phyloP scores from a whole-genome alignment of 805 yeast species.

The Starmerella tilneyi region DNA sequence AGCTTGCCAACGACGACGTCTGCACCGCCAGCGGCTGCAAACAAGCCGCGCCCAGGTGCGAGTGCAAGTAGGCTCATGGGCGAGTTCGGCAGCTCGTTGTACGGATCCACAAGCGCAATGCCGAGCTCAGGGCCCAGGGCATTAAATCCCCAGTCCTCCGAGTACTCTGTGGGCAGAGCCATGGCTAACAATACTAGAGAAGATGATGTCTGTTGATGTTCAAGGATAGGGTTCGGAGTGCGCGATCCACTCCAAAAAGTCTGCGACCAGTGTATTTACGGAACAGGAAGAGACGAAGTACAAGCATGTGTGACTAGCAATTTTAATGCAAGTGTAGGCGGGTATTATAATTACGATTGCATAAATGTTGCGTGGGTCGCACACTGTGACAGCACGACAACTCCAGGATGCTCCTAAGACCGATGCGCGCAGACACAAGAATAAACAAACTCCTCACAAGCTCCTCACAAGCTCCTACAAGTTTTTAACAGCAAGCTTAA shows the following conservation, averaged over 20 bases:
- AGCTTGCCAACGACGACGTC: conserved; percentile 16
- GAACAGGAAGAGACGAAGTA: too few species aligned
- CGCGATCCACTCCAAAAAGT: too few species aligned
- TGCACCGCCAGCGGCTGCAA: conserved; percentile 20
- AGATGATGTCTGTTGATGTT: not conserved
- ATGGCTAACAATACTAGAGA: conserved; percentile 5
- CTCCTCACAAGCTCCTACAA: conserved; percentile 7
- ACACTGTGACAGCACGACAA: too few species aligned
- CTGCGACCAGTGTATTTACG: too few species aligned
- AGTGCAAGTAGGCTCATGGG: not conserved
- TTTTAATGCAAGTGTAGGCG: too few species aligned
- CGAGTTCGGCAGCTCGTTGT: not conserved
- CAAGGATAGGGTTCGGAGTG: conserved; percentile 2
- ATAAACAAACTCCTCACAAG: too few species aligned
- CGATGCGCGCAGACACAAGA: too few species aligned
- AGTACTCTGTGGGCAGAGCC: conserved; percentile 15
- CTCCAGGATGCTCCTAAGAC: too few species aligned
- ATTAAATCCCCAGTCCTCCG: conserved; percentile 25
- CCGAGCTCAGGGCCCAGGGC: conserved; percentile 22
- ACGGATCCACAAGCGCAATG: conserved; percentile 9
- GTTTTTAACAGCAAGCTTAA: conserved; percentile 13
- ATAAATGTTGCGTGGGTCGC: too few species aligned
- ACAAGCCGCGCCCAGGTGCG: conserved; percentile 1
- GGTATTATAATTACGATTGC: too few species aligned
- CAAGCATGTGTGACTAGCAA: too few species aligned